Evolutionary conservation across 345 rosid species (phyloP), one percentile per base, ranked within the genome.

Genomic region (Boechera retrofracta): DNA sequence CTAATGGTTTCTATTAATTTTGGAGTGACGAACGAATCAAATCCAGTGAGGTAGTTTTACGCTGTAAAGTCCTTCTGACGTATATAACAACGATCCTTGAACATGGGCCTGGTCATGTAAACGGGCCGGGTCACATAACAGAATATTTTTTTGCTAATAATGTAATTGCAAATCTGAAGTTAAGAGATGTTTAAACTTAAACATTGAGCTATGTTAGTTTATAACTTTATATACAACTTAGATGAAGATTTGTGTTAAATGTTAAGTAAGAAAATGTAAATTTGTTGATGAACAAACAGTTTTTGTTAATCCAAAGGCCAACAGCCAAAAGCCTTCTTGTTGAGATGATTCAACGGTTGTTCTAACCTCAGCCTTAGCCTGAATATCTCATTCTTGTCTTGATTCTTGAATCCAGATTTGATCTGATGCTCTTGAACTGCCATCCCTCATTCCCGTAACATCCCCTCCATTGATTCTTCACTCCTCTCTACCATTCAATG

Each of bases 401-500:
- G 10, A 36, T 36, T 31, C 32, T 31, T 41, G 24, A 53, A 66
- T 28, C 8, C 8, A 5, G 52, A 38, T 47, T 11, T 8, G 4
- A 12, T 24, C 24, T 63, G 67, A 42, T 63, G 18, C 49, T 72
- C 36, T 63, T 8, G 41, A 82, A 49, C 55, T 45, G 66, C 76
- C 64, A 82, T 6, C 15, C 11, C 18, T 81, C 64, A 21, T 26
- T 77, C 21, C 49, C 75, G 6, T 29, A 71, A 66, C 77, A 44
- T 72, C 3, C 48, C 35, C 54, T 44, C 67, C 71, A 60, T 7
- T 4, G 49, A 21, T 15, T 16, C 35, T 3, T 67, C 63, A 15
- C 62, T 71, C 10, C 35, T 62, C 69, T 74, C 64, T 67, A 55
- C 69, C 52, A 72, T 29, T 79, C 26, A 9, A 51, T 67, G 41